phyloP scores from a whole-genome alignment of 306 rosid species.

The Elaeagnus macrophylla region DNA sequence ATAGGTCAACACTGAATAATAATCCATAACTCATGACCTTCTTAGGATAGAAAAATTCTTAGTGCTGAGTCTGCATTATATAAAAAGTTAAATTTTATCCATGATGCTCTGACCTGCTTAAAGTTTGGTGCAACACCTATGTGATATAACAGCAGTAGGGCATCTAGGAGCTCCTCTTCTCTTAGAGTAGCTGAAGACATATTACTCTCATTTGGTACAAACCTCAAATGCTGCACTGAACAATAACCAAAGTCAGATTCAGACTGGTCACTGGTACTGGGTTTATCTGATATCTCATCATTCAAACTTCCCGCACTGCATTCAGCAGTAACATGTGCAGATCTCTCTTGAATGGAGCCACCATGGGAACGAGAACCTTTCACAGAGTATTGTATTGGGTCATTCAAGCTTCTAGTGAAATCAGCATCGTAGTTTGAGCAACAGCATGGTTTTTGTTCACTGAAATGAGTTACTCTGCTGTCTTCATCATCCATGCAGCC shows the following conservation, averaged over 20 bases:
- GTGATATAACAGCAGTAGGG: constrained; percentile 62
- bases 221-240: constrained; percentile 34
- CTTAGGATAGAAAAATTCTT: too few species aligned
- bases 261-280: constrained; percentile 66
- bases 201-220: constrained; percentile 50
- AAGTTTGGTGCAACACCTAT: constrained; percentile 73
- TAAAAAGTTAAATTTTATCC: neutral
- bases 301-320: constrained; percentile 65
- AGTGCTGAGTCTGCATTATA: neutral
- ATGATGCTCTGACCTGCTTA: constrained; percentile 53
- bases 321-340: constrained; percentile 68
- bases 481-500: constrained; percentile 89
- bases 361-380: constrained; percentile 66
- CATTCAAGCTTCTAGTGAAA: constrained; percentile 50
- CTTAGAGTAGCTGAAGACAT: constrained; percentile 45
- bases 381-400: constrained; percentile 46
- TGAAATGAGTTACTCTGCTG: constrained; percentile 70
- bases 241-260: constrained; percentile 57
- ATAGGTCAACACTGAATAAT: too few species aligned
- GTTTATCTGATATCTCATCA: constrained; percentile 69
- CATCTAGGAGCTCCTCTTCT: constrained; percentile 79
- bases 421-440: constrained; percentile 78
- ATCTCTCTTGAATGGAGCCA: constrained; percentile 54
- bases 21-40: too few species aligned
- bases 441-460: constrained; percentile 82